Evolutionary conservation across 2,329 filamentous ascomycete species (phyloP).

Genomic region (Ophiostoma populinum): DNA sequence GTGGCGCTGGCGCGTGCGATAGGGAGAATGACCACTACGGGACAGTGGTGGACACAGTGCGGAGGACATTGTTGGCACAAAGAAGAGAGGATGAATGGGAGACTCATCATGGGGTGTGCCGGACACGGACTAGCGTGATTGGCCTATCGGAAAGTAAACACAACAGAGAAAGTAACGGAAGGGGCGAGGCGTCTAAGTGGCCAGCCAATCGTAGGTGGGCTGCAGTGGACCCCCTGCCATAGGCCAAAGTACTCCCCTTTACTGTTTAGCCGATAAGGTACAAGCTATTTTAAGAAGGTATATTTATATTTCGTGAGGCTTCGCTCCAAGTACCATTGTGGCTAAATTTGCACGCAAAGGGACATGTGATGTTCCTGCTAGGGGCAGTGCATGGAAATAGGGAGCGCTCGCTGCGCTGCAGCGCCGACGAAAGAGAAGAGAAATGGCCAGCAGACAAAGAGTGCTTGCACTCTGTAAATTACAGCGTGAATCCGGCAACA

Average conservation of each 20-base stretch:
- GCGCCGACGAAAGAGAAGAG: too few species aligned
- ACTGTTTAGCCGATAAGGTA: too few species aligned
- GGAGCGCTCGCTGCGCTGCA: too few species aligned
- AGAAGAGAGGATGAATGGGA: not conserved
- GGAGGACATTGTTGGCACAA: not conserved
- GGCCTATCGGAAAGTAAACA: constrained; percentile 1
- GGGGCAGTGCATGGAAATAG: constrained; percentile 1
- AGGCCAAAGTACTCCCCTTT: too few species aligned
- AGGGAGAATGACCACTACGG: constrained; percentile 2
- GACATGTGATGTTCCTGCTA: constrained; percentile 1
- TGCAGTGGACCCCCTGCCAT: too few species aligned
- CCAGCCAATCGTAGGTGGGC: too few species aligned
- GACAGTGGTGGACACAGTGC: constrained; percentile 9
- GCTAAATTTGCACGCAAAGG: not conserved
- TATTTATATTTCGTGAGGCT: too few species aligned
- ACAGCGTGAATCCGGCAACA: too few species aligned
- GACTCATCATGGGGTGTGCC: constrained; percentile 10
- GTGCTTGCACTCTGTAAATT: too few species aligned
- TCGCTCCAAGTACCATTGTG: not conserved
- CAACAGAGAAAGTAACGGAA: constrained; percentile 2
- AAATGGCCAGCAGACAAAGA: not conserved
- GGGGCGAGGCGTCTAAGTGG: too few species aligned
- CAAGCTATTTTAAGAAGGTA: too few species aligned
- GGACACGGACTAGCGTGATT: constrained; percentile 8
- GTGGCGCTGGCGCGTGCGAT: too few species aligned